Evolutionary conservation across 2,329 filamentous ascomycete species (phyloP), one percentile per base, ranked within the genome.

Genomic region (Apiospora hydei): DNA sequence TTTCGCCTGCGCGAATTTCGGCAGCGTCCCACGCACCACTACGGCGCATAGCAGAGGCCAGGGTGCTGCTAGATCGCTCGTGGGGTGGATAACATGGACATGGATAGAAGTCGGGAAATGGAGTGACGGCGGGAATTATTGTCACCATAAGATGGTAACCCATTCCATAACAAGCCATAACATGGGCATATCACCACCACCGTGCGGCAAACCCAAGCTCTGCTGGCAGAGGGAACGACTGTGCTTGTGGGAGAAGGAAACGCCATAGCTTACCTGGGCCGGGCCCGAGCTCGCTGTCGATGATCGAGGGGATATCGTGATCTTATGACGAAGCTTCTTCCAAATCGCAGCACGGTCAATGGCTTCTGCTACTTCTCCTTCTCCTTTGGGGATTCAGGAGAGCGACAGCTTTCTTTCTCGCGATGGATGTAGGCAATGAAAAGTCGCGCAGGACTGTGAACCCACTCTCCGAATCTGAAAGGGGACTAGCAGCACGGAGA

Each of bases 1-100:
- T 38, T 71, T 61, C 69, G 70, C 67, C 69, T 73, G 72, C 72
- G 72, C 72, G 72, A 73, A 73, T 73, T 73, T 72, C 70, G 67
- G 57, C 69, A 66, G 67, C 67, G 57, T 64, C 57, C 57, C 57
- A 64, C 57, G 57, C 57, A 41, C 57, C 57, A 41, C 57, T 64
- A 64, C 34, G 57, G 34, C 67, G 44, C 67, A 38, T 38, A 69
- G 67, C 67, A 69, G 44, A 38, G 47, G 69, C 69, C 64, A 67
- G 72, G 70, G 68, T 70, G 57, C 70, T 47, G 67, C 72, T 73
- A 73, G 72, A 69, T 69, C 70, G 67, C 44, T 47, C 49, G 47
- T 26, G 69, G 67, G 67, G 72, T 73, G 70, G 72, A 68, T 71
- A 68, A 71, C 43, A n/a, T 24, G 64, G 21, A 66, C 71, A 70